These are phyloP conservation scores for Sporothrix curviconia DNA, from an alignment of 2,329 filamentous ascomycete genomes.

Conservation along the genomic window DNA sequence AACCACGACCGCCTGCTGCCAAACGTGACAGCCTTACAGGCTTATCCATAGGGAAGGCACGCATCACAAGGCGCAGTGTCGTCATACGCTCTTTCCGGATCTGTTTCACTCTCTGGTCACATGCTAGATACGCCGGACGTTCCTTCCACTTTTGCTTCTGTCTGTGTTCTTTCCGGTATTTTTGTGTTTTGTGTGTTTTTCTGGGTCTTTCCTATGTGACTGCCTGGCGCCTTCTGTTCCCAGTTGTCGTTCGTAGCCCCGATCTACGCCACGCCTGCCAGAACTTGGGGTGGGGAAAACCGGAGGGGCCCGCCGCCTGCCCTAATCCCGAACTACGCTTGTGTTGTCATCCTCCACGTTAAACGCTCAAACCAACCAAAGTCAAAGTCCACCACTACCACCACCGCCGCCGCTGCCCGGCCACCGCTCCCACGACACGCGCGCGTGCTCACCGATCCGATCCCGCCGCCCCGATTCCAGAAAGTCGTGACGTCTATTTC, in stretches of 20 bases:
- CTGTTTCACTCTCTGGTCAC: not conserved
- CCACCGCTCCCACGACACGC: not conserved
- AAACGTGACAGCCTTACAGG: not conserved
- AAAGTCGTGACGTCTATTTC: not conserved
- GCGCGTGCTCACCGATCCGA: not conserved
- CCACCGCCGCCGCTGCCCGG: not conserved
- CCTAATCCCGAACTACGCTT: not conserved
- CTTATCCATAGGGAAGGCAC: constrained; percentile 1
- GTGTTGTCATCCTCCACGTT: not conserved
- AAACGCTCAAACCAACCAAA: not conserved
- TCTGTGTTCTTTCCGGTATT: too few relatives aligned
- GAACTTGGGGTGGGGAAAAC: constrained; percentile 1
- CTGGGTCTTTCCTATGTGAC: not conserved
- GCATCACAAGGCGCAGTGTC: not conserved
- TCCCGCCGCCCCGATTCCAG: not conserved
- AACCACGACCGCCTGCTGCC: not conserved
- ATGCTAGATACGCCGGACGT: not conserved
- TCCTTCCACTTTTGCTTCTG: constrained; percentile 1
- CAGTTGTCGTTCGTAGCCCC: not conserved
- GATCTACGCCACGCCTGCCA: not conserved
- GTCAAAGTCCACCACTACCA: not conserved
- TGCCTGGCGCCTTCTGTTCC: not conserved
- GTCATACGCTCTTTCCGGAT: not conserved
- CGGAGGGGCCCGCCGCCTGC: not conserved
- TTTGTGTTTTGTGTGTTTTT: not conserved